phyloP scores from a whole-genome alignment of 2,329 filamentous ascomycete genomes.

The Sarocladium brachiariae region DNA sequence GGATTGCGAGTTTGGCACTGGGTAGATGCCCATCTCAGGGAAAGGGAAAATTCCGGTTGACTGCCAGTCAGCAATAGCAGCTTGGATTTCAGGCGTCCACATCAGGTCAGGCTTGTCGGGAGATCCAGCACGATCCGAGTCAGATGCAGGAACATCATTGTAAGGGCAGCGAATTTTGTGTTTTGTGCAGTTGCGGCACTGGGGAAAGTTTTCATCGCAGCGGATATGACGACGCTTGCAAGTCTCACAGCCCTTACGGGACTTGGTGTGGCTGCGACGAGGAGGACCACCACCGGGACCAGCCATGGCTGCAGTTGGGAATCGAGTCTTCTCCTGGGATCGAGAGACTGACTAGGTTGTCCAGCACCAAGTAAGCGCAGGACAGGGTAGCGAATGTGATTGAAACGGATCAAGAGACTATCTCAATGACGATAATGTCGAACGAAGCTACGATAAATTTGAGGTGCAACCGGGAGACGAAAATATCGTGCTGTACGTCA shows the following conservation, averaged over 20 bases:
- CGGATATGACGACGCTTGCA: conserved; percentile 97
- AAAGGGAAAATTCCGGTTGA: conserved; percentile 73
- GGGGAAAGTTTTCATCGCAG: conserved; percentile 95
- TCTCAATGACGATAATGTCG: background rate
- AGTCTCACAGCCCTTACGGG: conserved; percentile 94
- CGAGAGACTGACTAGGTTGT: conserved; percentile 18
- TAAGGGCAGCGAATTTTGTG: conserved; percentile 98
- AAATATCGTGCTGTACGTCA: background rate
- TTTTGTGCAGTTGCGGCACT: conserved; percentile 98
- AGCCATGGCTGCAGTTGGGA: conserved; percentile 57
- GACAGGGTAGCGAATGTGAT: conserved; percentile 4
- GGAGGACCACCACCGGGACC: conserved; percentile 92
- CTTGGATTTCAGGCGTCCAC: conserved; percentile 81
- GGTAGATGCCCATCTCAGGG: conserved; percentile 61
- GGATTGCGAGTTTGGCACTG: conserved; percentile 63
- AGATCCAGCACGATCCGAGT: conserved; percentile 53
- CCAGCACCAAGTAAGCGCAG: background rate
- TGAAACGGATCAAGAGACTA: conserved; percentile 6
- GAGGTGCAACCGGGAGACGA: background rate
- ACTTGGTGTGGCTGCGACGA: conserved; percentile 91
- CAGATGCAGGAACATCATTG: conserved; percentile 69
- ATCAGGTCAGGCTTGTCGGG: conserved; percentile 65
- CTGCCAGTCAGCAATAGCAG: conserved; percentile 75
- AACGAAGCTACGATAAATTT: background rate
- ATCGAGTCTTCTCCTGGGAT: conserved; percentile 28